Base-by-base conservation (phyloP, 768 basidiomycete species). In the Porpolomopsis calyptriformis region DNA sequence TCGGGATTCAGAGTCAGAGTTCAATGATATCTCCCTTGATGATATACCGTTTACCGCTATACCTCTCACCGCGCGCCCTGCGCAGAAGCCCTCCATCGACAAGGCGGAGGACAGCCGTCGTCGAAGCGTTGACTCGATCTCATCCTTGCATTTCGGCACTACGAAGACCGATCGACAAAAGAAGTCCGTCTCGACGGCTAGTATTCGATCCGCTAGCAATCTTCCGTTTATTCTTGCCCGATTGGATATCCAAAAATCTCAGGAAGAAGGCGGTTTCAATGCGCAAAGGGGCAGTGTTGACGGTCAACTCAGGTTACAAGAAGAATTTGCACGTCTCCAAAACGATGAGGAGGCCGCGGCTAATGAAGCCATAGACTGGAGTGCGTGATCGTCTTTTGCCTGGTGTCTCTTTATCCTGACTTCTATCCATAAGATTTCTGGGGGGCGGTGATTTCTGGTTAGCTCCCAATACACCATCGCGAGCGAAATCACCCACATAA, bases 371-470 rank as follows among this genome's bases (percentile, higher is more conserved):
- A 82, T 88, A 54, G 85, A 89, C 55, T 90, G 86, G 88, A 80
- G 87, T 87, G 55, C 48, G 73, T 67, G 33, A 27, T 24, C 34
- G 46, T 8, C 26, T 12, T 7, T 3, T 19, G 11, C 5, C 31
- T 35, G 31, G 20, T 48, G 25, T 2, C 23, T 9, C 6, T 45
- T 40, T 45, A 42, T 9, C 36, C 43, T n/a, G 38, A 22, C 34
- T 36, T 43, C 25, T 26, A n/a, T 24, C 39, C 47, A 3, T 16
- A 52, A 92, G 88, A 85, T 54, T 96, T 98, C 66, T 96, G 96
- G 96, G 93, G 92, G 1, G 76, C 73, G 8, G 93, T 99, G 2
- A 84, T 97, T 59, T 87, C 85, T 53, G 87, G 87, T 85, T 56
- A 34, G 66, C 53, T 45, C 39, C 35, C 33, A 25, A n/a, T n/a